These are phyloP conservation scores for Aphanocladium album DNA, from an alignment of 2,329 filamentous ascomycete species.

Conservation along the genomic window DNA sequence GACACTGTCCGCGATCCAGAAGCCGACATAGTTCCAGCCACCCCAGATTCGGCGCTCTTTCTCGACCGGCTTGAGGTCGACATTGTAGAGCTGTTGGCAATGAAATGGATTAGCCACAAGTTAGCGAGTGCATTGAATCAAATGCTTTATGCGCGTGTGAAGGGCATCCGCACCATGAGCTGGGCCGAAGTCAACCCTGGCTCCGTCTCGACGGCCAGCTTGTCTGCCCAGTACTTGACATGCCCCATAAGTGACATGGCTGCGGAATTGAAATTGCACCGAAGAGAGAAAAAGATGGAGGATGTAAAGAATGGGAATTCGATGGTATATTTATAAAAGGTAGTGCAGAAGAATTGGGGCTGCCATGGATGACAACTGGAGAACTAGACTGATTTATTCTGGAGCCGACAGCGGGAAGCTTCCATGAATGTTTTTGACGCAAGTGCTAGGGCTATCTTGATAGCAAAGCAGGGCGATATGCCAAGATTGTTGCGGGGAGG, in stretches of 20 bases:
- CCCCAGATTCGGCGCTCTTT: slow-evolving; percentile 77
- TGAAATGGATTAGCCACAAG: neutral
- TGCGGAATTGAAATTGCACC: neutral
- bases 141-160: neutral
- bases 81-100: slow-evolving; percentile 61
- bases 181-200: slow-evolving; percentile 72
- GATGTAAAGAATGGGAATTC: neutral
- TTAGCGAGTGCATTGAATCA: neutral
- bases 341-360: neutral
- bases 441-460: neutral
- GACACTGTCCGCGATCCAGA: slow-evolving; percentile 81
- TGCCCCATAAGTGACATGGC: slow-evolving; percentile 22
- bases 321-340: neutral
- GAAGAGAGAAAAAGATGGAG: neutral
- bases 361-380: neutral
- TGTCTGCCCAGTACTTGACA: slow-evolving; percentile 45
- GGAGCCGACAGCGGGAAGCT: neutral
- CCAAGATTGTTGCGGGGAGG: neutral
- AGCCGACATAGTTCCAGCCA: slow-evolving; percentile 81
- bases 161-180: slow-evolving; percentile 57
- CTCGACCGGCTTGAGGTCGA: slow-evolving; percentile 78
- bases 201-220: slow-evolving; percentile 68
- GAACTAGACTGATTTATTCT: neutral
- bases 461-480: neutral
- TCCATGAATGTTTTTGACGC: neutral